phyloP scores from a whole-genome alignment of 2,329 filamentous ascomycete species.

The Laburnicola sp. region DNA sequence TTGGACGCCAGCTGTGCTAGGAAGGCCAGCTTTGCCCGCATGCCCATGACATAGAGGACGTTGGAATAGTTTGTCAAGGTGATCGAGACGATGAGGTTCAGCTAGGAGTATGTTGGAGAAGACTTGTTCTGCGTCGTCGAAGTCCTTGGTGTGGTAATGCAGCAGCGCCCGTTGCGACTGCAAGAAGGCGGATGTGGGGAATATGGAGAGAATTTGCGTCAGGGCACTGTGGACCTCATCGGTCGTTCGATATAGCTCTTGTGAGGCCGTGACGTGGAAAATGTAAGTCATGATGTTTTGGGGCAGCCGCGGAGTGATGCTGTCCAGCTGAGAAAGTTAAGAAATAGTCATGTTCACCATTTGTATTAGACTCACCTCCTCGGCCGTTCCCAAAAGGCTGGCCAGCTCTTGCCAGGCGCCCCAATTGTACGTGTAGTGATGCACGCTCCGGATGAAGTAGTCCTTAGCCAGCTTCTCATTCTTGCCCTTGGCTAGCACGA shows the following conservation, averaged over 20 bases:
- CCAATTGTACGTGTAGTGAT: slow-evolving; percentile 94
- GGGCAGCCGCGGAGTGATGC: slow-evolving; percentile 72
- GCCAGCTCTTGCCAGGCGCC: slow-evolving; percentile 94
- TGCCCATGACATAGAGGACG: slow-evolving; percentile 89
- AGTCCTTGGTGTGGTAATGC: slow-evolving; percentile 85
- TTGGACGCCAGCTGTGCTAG: slow-evolving; percentile 87
- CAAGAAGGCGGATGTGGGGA: slow-evolving; percentile 85
- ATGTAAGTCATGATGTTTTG: slow-evolving; percentile 92
- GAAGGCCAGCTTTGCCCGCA: slow-evolving; percentile 87
- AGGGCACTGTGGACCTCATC: slow-evolving; percentile 74
- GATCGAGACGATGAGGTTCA: slow-evolving; percentile 74
- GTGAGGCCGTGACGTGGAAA: slow-evolving; percentile 86
- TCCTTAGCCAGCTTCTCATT: slow-evolving; percentile 83
- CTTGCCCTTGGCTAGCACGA: slow-evolving; percentile 86
- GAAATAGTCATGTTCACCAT: not conserved
- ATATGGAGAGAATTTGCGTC: slow-evolving; percentile 77
- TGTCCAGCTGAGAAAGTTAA: slow-evolving; percentile 62
- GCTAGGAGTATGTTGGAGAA: slow-evolving; percentile 71
- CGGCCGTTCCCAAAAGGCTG: slow-evolving; percentile 73
- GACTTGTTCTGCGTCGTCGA: slow-evolving; percentile 64
- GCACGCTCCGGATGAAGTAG: slow-evolving; percentile 85
- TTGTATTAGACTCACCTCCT: slow-evolving; percentile 63
- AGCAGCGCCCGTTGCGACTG: slow-evolving; percentile 87
- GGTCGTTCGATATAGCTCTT: slow-evolving; percentile 88
- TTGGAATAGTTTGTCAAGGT: slow-evolving; percentile 97